These are phyloP conservation scores for Colletotrichum sp. DNA, from an alignment of 2,329 filamentous ascomycete species.

Conservation along the genomic window DNA sequence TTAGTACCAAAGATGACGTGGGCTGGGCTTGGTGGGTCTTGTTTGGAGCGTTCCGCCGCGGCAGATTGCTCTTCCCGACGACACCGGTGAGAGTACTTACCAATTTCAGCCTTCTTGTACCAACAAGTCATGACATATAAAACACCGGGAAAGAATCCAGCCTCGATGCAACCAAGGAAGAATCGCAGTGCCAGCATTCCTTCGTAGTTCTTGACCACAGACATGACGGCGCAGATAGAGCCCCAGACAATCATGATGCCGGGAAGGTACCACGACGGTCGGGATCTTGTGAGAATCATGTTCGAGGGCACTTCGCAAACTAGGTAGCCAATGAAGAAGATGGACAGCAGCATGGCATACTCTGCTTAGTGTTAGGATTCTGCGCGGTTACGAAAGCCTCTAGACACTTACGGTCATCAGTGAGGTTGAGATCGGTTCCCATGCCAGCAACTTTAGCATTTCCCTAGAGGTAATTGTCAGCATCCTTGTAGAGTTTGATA, in stretches of 20 bases:
- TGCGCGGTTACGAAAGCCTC: not conserved
- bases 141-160: conserved; percentile 51
- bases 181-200: conserved; percentile 51
- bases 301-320: conserved; percentile 59
- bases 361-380: conserved; percentile 24
- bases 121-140: conserved; percentile 54
- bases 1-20: not conserved
- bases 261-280: conserved; percentile 53
- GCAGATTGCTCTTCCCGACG: not conserved
- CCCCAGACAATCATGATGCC: conserved; percentile 61
- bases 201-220: conserved; percentile 45
- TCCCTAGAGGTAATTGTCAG: conserved; percentile 28
- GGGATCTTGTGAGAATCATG: conserved; percentile 51
- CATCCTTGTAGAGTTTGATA: not conserved
- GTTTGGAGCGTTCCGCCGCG: not conserved
- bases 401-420: conserved; percentile 32
- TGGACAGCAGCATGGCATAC: conserved; percentile 54
- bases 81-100: not conserved
- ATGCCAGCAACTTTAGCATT: conserved; percentile 58
- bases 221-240: conserved; percentile 51
- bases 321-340: conserved; percentile 60
- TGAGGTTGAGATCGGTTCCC: conserved; percentile 47
- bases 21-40: not conserved
- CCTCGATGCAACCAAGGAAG: conserved; percentile 13
- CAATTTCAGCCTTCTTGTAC: conserved; percentile 53